Evolutionary conservation across 768 basidiomycete genomes (phyloP).

Genomic region (Rhodotorula kratochvilovae): DNA sequence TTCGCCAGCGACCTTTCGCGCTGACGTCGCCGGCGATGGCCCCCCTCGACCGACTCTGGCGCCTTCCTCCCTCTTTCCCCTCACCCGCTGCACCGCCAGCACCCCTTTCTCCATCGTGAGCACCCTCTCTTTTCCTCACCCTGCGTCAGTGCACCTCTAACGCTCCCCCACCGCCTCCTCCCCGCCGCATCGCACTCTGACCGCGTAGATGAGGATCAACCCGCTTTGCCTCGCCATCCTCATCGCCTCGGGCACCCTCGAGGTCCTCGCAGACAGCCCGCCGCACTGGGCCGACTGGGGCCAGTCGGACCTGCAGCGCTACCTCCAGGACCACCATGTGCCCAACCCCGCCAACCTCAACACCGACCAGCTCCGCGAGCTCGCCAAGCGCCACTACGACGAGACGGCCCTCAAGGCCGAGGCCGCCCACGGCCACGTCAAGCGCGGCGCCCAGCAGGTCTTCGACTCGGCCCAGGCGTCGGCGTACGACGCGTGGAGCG

Average conservation of each 20-base stretch:
- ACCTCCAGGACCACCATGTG: constrained; percentile 61
- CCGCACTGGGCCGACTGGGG: constrained; percentile 55
- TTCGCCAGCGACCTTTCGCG: too few relatives aligned
- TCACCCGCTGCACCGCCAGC: neutral
- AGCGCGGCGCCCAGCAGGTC: constrained; percentile 60
- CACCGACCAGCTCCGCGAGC: constrained; percentile 51
- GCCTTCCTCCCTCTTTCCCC: too few relatives aligned
- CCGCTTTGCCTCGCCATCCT: neutral
- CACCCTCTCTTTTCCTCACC: neutral
- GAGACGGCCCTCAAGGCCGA: neutral
- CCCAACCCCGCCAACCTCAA: constrained; percentile 42
- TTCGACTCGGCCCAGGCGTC: constrained; percentile 52
- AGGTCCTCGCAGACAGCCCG: neutral
- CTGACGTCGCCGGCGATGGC: neutral
- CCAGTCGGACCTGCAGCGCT: constrained; percentile 59
- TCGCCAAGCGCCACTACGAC: constrained; percentile 49
- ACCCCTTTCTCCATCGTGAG: too few relatives aligned
- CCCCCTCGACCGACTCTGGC: too few relatives aligned
- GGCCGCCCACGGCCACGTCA: constrained; percentile 9
- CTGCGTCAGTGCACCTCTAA: too few relatives aligned
- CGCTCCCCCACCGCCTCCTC: too few relatives aligned
- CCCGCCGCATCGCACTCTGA: neutral
- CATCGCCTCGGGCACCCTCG: neutral
- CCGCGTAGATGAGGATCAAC: neutral
- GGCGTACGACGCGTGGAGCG: constrained; percentile 60